phyloP scores from a whole-genome alignment of 768 basidiomycete species.

The Lepiota brunneoincarnata region DNA sequence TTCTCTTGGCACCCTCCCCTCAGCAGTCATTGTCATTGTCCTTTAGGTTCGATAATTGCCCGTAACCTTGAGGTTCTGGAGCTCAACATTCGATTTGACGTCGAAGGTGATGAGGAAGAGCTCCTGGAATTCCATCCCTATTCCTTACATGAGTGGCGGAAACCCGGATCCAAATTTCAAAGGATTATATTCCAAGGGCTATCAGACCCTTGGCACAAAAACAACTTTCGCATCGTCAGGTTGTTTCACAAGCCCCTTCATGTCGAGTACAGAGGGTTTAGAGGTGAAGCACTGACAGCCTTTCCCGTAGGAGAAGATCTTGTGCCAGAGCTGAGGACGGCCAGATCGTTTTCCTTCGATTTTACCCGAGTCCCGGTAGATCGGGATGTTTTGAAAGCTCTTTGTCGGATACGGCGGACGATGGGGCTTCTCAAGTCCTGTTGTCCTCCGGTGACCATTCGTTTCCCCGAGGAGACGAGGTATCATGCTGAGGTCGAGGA shows the following conservation, averaged over 20 bases:
- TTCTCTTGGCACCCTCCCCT: background rate
- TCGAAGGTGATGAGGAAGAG: background rate
- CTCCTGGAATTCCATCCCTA: background rate
- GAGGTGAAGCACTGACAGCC: background rate
- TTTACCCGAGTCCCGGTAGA: background rate
- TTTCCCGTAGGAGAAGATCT: background rate
- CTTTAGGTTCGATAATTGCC: background rate
- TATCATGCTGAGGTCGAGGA: background rate
- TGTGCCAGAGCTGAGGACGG: background rate
- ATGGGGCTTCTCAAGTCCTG: background rate
- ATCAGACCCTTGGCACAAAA: background rate
- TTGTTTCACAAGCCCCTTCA: background rate
- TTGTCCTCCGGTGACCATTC: background rate
- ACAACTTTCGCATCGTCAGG: background rate
- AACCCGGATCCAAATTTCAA: background rate
- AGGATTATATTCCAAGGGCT: background rate
- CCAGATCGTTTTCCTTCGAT: background rate
- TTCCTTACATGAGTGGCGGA: background rate
- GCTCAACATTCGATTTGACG: background rate
- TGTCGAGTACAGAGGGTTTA: background rate
- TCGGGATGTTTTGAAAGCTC: background rate
- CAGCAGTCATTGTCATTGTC: background rate
- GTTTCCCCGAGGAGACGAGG: background rate
- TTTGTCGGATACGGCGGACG: background rate
- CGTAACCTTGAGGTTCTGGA: slow-evolving; percentile 1